phyloP scores from a whole-genome alignment of 495 filamentous ascomycete species.

The Penicillium cataractarum region DNA sequence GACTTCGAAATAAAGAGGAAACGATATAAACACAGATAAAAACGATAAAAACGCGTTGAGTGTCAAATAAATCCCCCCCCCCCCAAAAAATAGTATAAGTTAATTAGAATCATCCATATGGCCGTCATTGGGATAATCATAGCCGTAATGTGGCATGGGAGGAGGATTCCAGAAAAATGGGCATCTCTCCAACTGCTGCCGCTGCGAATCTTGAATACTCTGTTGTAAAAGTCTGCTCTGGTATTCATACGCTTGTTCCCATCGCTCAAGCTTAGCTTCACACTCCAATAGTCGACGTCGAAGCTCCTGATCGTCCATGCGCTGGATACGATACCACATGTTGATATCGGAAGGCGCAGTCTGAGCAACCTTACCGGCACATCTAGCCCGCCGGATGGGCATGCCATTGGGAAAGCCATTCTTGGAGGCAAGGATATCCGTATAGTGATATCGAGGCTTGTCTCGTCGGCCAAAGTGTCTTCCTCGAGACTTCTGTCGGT shows the following conservation, averaged over 20 bases:
- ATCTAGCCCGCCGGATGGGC: constrained; percentile 9
- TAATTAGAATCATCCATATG: constrained; percentile 5
- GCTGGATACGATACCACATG: constrained; percentile 19
- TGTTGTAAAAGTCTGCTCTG: constrained; percentile 31
- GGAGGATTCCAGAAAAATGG: constrained; percentile 7
- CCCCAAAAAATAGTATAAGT: constrained; percentile 12
- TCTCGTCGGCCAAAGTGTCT: constrained; percentile 16
- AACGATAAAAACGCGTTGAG: neutral
- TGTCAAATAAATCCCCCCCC: constrained; percentile 15
- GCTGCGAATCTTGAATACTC: constrained; percentile 25
- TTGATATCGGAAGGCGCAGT: constrained; percentile 1
- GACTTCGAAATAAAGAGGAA: too few relatives aligned
- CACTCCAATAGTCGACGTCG: constrained; percentile 38
- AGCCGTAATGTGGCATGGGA: constrained; percentile 11
- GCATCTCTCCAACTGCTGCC: constrained; percentile 9
- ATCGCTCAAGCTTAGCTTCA: constrained; percentile 33
- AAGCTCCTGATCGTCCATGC: constrained; percentile 32
- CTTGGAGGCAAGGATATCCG: constrained; percentile 14
- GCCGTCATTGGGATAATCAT: constrained; percentile 4
- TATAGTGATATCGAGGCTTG: constrained; percentile 2
- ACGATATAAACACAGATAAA: too few relatives aligned
- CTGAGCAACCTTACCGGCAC: neutral
- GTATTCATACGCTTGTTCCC: constrained; percentile 28
- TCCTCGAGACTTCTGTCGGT: constrained; percentile 10
- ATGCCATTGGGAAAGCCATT: neutral